phyloP scores from a whole-genome alignment of 2,329 filamentous ascomycete species.

The Ramichloridium luteum region DNA sequence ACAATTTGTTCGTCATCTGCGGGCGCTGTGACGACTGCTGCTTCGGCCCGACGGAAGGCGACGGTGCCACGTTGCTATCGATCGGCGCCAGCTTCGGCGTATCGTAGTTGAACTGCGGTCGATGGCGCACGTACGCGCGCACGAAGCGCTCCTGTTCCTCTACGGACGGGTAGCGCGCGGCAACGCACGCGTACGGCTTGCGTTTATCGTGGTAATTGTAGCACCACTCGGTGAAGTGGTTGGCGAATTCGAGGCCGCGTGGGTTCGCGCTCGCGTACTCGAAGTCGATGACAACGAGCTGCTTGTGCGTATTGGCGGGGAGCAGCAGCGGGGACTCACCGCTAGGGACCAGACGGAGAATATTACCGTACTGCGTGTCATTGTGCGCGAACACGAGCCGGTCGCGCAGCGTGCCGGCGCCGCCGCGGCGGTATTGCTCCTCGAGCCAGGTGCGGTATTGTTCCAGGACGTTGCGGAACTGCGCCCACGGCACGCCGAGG shows the following conservation, averaged over 20 bases:
- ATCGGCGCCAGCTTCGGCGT: slow-evolving; percentile 13
- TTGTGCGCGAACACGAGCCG: slow-evolving; percentile 92
- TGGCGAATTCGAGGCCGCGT: slow-evolving; percentile 82
- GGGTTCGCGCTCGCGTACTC: slow-evolving; percentile 90
- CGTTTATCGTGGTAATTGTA: slow-evolving; percentile 84
- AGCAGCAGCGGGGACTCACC: slow-evolving; percentile 73
- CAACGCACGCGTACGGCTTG: slow-evolving; percentile 51
- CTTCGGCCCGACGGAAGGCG: no score
- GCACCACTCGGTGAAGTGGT: slow-evolving; percentile 96
- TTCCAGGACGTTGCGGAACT: slow-evolving; percentile 62
- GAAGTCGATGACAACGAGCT: slow-evolving; percentile 94
- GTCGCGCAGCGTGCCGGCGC: slow-evolving; percentile 52
- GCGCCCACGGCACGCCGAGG: slow-evolving; percentile 70
- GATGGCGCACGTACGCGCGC: slow-evolving; percentile 73
- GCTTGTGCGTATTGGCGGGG: slow-evolving; percentile 87
- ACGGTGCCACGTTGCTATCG: slow-evolving; percentile 15
- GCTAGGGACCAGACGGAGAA: slow-evolving; percentile 61
- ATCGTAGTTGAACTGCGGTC: slow-evolving; percentile 48
- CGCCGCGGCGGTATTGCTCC: slow-evolving; percentile 55
- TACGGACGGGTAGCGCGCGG: slow-evolving; percentile 56
- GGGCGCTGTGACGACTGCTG: no score
- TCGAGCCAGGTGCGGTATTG: slow-evolving; percentile 68
- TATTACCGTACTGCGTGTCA: slow-evolving; percentile 98
- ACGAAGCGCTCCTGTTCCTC: slow-evolving; percentile 81
- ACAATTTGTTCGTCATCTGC: slow-evolving; percentile 30